Percentiles rank a stretch among this genome's conserved stretches.
Conservation (phyloP, 257 asterid genomes). For the Anisodus tanguticus region DNA sequence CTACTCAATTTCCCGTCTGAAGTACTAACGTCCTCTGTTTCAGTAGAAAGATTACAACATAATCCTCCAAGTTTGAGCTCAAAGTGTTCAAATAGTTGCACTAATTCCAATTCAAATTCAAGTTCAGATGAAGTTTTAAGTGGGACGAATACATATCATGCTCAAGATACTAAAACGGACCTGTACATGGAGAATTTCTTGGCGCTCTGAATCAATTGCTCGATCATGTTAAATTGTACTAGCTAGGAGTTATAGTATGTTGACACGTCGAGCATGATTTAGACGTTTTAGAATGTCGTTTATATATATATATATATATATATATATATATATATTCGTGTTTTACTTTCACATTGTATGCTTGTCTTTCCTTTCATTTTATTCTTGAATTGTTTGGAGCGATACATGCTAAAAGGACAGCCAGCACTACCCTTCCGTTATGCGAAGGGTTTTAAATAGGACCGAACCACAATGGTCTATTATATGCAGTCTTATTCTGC, state of each 20-base stretch:
- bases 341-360: neutral
- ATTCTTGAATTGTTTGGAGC: neutral
- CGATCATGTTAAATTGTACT: neutral
- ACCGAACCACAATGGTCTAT: too few species aligned
- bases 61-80: neutral
- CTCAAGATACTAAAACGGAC: neutral
- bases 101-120: neutral
- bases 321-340: neutral
- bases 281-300: neutral
- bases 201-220: neutral
- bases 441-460: too few species aligned
- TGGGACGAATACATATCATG: neutral
- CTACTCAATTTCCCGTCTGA: constrained; percentile 63
- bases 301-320: too few species aligned
- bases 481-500: too few species aligned
- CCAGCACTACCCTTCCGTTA: too few species aligned
- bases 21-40: constrained; percentile 34
- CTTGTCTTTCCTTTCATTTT: neutral
- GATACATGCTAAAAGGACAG: too few species aligned
- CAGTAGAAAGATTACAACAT: neutral
- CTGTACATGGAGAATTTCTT: neutral
- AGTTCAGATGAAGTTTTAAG: constrained; percentile 23
- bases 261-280: neutral
- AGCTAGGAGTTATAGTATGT: neutral
- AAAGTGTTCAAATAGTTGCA: constrained; percentile 1